A percentile compares a stretch with the other conserved stretches of the same genome.
Evolutionary conservation across 495 filamentous ascomycete genomes (phyloP).

Genomic region (Aspergillus bertholletiae): DNA sequence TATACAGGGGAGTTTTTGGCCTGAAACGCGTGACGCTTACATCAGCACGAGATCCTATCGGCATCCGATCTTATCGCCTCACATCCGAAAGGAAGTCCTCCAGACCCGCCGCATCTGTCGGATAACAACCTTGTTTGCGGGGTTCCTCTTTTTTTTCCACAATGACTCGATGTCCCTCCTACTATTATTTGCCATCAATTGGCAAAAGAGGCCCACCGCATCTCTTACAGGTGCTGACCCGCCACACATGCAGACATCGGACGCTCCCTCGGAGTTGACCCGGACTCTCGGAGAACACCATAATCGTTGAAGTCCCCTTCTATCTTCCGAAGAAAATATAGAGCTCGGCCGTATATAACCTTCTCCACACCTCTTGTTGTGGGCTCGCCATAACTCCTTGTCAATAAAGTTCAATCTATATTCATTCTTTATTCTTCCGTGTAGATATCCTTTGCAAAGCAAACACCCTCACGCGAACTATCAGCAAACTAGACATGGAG

Average conservation of each 20-base stretch:
- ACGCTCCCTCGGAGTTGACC: constrained; percentile 10
- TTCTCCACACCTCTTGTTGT: background rate
- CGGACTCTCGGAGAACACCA: constrained; percentile 8
- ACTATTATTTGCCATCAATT: background rate
- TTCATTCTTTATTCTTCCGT: background rate
- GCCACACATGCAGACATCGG: constrained; percentile 5
- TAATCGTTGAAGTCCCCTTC: background rate
- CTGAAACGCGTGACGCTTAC: background rate
- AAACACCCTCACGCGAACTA: background rate
- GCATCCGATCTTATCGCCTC: constrained; percentile 20
- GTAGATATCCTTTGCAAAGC: background rate
- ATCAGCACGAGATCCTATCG: background rate
- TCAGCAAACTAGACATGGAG: background rate
- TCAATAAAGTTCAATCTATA: background rate
- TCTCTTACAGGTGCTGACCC: constrained; percentile 4
- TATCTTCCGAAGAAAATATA: background rate
- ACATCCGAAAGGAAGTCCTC: constrained; percentile 12
- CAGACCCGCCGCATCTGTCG: constrained; percentile 2
- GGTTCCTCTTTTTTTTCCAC: constrained; percentile 3
- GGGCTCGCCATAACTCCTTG: background rate
- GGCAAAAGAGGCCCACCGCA: background rate
- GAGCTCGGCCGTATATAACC: background rate
- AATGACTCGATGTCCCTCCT: background rate
- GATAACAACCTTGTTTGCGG: constrained; percentile 8
- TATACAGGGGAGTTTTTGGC: no score